A percentile compares a stretch with the other conserved stretches of the same genome.
phyloP scores from a whole-genome alignment of 1,139 yeast genomes.

The Fermentozyma sake region DNA sequence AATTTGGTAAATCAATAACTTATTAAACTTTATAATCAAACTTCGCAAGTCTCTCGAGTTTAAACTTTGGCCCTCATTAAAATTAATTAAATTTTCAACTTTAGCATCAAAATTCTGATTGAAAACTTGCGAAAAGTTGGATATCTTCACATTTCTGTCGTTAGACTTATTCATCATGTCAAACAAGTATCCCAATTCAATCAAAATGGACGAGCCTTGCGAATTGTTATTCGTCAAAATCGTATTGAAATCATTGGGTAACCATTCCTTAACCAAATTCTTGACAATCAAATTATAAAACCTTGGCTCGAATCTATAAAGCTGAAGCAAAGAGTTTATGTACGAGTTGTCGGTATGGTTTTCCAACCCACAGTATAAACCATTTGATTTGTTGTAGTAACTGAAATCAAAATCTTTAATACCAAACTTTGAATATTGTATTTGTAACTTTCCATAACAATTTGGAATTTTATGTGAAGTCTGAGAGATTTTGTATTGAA shows the following conservation, averaged over 20 bases:
- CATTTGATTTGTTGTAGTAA: conserved; percentile 66
- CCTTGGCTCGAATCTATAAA: conserved; percentile 75
- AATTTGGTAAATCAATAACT: conserved; percentile 43
- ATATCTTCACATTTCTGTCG: conserved; percentile 66
- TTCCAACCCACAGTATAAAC: conserved; percentile 73
- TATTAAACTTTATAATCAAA: conserved; percentile 52
- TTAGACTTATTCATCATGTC: conserved; percentile 87
- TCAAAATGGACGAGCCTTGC: conserved; percentile 53
- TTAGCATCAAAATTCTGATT: conserved; percentile 43
- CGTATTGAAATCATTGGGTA: conserved; percentile 36
- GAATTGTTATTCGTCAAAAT: conserved; percentile 25
- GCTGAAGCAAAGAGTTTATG: conserved; percentile 73
- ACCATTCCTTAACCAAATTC: conserved; percentile 55
- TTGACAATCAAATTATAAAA: conserved; percentile 61
- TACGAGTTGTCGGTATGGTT: conserved; percentile 81
- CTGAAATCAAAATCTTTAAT: conserved; percentile 91
- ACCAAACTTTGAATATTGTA: conserved; percentile 85
- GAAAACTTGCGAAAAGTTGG: conserved; percentile 58
- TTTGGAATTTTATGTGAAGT: conserved; percentile 44
- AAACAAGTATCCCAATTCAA: conserved; percentile 82
- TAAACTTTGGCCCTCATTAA: conserved; percentile 39
- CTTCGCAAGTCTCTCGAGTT: conserved; percentile 33
- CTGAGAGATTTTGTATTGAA: conserved; percentile 19
- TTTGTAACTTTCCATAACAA: conserved; percentile 70
- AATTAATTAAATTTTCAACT: conserved; percentile 48